phyloP scores from a whole-genome alignment of 345 rosid species.

The Dovyalis caffra region DNA sequence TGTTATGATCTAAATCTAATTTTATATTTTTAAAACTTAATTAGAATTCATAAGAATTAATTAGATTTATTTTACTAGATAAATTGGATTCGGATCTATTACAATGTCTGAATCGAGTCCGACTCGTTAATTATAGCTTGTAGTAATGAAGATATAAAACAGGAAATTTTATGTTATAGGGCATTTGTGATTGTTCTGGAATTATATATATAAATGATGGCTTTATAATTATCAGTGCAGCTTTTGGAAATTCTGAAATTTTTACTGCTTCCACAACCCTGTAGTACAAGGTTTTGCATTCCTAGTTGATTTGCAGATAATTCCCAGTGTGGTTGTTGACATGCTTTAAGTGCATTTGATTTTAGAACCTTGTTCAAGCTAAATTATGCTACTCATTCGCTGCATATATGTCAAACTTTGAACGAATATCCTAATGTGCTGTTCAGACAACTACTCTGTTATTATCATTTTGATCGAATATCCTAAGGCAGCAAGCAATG shows the following conservation, averaged over 20 bases:
- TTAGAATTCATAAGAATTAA: too few species aligned
- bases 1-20: too few species aligned
- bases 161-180: neutral
- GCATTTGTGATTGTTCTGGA: neutral
- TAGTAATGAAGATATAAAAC: neutral
- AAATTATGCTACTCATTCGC: neutral
- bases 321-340: neutral
- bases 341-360: neutral
- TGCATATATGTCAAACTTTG: neutral
- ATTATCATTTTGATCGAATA: neutral
- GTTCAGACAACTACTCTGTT: neutral
- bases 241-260: too few species aligned
- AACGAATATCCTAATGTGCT: neutral
- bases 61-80: too few species aligned
- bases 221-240: too few species aligned
- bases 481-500: neutral
- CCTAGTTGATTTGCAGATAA: neutral
- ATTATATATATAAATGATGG: too few species aligned
- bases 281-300: neutral
- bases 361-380: neutral
- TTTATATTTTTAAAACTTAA: too few species aligned
- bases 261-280: neutral
- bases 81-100: too few species aligned
- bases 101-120: too few species aligned
- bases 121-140: neutral